Evolutionary conservation across 306 rosid genomes (phyloP).

Genomic region (Quercus bicolor): DNA sequence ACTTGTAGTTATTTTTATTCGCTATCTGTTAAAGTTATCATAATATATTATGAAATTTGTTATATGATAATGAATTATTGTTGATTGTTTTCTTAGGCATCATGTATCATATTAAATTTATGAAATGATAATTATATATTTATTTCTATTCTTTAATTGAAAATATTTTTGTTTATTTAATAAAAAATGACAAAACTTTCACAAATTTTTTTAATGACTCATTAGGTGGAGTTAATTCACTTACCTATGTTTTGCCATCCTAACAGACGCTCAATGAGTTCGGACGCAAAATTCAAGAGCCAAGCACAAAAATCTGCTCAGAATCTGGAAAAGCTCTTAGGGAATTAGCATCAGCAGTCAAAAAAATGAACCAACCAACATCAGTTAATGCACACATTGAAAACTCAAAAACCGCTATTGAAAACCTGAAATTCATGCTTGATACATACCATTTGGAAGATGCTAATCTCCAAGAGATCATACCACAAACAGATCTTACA

Average conservation of each 20-base stretch:
- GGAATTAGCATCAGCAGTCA: conserved; percentile 31
- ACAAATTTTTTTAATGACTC: no score
- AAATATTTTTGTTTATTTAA: no score
- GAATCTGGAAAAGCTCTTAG: conserved; percentile 38
- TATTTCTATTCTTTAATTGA: no score
- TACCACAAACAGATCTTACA: not conserved
- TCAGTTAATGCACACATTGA: conserved; percentile 20
- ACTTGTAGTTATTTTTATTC: no score
- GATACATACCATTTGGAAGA: not conserved
- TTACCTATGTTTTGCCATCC: not conserved
- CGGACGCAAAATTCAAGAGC: conserved; percentile 30
- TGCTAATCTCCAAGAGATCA: not conserved
- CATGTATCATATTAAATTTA: no score
- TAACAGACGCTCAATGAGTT: conserved; percentile 23
- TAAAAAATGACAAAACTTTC: no score
- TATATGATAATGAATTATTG: no score
- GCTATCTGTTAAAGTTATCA: no score
- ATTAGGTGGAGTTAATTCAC: no score
- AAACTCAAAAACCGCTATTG: conserved; percentile 27
- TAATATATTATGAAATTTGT: no score
- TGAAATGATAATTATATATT: no score
- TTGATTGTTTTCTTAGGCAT: no score
- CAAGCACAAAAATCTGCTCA: conserved; percentile 35
- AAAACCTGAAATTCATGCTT: conserved; percentile 20
- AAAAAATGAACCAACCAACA: conserved; percentile 28